These are phyloP conservation scores for Chlorella ohadii DNA, from an alignment of 139 green algal genomes.

Conservation along the genomic window DNA sequence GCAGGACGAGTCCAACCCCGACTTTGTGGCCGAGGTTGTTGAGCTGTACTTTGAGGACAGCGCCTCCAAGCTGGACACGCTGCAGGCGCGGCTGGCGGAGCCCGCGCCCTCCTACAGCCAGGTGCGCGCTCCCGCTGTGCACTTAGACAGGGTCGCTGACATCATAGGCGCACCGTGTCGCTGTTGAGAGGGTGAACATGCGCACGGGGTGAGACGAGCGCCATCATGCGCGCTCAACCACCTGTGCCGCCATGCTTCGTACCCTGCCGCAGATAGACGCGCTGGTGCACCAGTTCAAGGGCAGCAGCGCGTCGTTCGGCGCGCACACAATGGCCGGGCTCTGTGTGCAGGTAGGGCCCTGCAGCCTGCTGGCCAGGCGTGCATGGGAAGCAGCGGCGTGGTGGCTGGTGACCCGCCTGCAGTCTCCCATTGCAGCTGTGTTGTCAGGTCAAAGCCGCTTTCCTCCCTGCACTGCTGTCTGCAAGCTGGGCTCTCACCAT, in stretches of 20 bases:
- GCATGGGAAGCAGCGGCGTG: too few relatives aligned
- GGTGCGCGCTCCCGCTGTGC: background rate
- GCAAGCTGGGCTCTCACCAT: too few relatives aligned
- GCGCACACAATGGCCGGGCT: slow-evolving; percentile 53
- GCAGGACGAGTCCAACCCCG: slow-evolving; percentile 87
- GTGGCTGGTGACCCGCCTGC: too few relatives aligned
- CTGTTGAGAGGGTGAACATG: too few relatives aligned
- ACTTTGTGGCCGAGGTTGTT: slow-evolving; percentile 84
- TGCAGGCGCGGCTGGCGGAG: slow-evolving; percentile 18
- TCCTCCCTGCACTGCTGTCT: too few relatives aligned
- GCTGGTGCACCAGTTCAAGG: slow-evolving; percentile 91
- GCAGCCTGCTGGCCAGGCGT: too few relatives aligned
- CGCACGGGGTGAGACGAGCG: too few relatives aligned
- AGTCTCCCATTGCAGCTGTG: too few relatives aligned
- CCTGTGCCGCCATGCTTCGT: background rate
- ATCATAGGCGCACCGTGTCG: too few relatives aligned
- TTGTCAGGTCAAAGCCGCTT: too few relatives aligned
- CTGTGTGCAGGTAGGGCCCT: slow-evolving; percentile 53
- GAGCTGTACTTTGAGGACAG: slow-evolving; percentile 87
- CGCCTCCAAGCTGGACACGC: slow-evolving; percentile 38
- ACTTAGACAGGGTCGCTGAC: background rate
- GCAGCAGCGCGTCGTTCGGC: slow-evolving; percentile 76
- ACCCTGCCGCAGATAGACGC: slow-evolving; percentile 79
- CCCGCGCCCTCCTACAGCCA: slow-evolving; percentile 17
- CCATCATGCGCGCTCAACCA: too few relatives aligned